Evolutionary conservation across 352 stramenopile species (phyloP), one percentile per base, ranked within the genome.

Genomic region (Globisporangium parvum): DNA sequence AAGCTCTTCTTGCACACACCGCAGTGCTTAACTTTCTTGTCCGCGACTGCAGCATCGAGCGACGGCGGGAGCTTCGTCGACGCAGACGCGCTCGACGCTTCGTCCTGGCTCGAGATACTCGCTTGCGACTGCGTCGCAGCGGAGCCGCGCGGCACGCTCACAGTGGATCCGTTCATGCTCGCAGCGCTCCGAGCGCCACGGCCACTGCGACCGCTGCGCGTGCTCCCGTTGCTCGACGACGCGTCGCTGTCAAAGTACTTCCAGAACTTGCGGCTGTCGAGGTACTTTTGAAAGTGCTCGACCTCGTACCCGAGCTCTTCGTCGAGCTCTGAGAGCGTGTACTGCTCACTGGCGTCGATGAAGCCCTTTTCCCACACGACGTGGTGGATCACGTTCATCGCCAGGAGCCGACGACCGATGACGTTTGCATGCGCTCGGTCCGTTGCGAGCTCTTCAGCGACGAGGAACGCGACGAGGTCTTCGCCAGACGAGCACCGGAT

Each of bases 301-400:
- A 87, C 57, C 44, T 85, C 62, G 61, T 91, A 88, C 49, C 73
- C 74, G 46, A 64, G 61, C 23, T 90, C 77, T 46, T 78, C 69
- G 35, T 87, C 69, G 28, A 85, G 44, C 17, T 81, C 66, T 6
- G 69, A 66, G 59, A 94, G 76, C 52, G 79, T 83, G 63, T 80
- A 94, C 21, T 82, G 76, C 53, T 94, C 84, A 42, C 67, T 64
- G 20, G 74, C 85, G 55, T 92, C 81, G n/a, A 80, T 64, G 60
- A 94, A 94, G 56, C 89, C 81, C 31, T 86, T 85, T 48, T 88
- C 76, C 84, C 84, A 94, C 54, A 90, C 73, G 42, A 92, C 73
- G 67, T 94, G 84, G 60, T 94, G 84, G 37, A 94, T 66, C 28
- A 91, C 51, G 51, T 94, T 94, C 84, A 92, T 94, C 10, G 70